These are phyloP conservation scores for Hygrophoropsis aurantiaca DNA, from an alignment of 768 basidiomycete genomes.

Conservation along the genomic window DNA sequence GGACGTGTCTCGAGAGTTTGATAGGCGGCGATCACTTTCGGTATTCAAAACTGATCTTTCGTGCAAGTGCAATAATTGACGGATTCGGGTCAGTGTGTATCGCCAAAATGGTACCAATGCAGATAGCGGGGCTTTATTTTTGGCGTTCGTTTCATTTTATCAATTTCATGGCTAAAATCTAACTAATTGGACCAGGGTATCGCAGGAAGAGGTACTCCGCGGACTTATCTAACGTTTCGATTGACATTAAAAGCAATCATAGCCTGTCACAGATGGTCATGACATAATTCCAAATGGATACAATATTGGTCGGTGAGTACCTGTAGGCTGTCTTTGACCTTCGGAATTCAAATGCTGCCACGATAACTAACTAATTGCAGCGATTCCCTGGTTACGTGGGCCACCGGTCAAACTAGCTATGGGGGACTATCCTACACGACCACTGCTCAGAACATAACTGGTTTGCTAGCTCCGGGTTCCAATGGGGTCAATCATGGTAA, in stretches of 20 bases:
- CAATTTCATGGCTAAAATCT: not conserved
- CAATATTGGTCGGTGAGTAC: conserved; percentile 42
- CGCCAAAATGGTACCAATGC: conserved; percentile 59
- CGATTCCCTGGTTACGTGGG: conserved; percentile 36
- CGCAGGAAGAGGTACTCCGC: conserved; percentile 41
- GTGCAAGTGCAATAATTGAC: not conserved
- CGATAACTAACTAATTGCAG: conserved; percentile 17
- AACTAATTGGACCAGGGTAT: conserved; percentile 34
- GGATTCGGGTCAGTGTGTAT: conserved; percentile 39
- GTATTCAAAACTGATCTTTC: conserved; percentile 14
- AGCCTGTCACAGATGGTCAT: conserved; percentile 37
- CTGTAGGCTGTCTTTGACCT: not conserved
- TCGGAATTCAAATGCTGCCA: too few relatives aligned
- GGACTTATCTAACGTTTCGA: not conserved
- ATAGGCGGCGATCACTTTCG: conserved; percentile 51
- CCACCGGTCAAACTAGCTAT: conserved; percentile 39
- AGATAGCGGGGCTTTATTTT: conserved; percentile 51
- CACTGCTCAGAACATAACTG: conserved; percentile 44
- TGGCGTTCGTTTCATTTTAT: conserved; percentile 42
- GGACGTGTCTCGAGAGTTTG: conserved; percentile 47
- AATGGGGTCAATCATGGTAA: conserved; percentile 56
- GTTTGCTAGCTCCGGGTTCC: conserved; percentile 52
- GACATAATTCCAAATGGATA: conserved; percentile 49
- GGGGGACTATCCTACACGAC: conserved; percentile 49
- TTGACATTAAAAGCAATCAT: not conserved